phyloP scores from a whole-genome alignment of 2,329 filamentous ascomycete species.

The Dothiorella sarmentorum region DNA sequence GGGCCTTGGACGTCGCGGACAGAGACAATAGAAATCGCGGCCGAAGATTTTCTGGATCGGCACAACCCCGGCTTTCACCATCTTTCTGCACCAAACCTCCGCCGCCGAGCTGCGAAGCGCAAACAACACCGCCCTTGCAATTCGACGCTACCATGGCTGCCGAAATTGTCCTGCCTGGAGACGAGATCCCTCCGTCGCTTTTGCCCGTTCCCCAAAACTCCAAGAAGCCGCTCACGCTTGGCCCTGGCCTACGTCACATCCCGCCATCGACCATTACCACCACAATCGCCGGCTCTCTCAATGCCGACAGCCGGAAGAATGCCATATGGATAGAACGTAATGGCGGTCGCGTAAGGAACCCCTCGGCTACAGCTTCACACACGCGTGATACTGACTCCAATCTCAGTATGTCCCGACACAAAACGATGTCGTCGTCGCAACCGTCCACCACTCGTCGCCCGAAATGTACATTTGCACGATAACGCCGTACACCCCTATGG shows the following conservation, averaged over 20 bases:
- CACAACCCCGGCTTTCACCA: slow-evolving; percentile 1
- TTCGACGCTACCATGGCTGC: slow-evolving; percentile 49
- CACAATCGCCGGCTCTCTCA: slow-evolving; percentile 64
- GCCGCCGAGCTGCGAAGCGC: background rate
- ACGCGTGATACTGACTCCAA: background rate
- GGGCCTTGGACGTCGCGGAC: background rate
- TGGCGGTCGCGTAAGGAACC: slow-evolving; percentile 60
- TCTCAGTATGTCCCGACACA: slow-evolving; percentile 70
- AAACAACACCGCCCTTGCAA: background rate
- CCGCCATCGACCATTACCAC: slow-evolving; percentile 71
- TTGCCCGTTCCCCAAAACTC: slow-evolving; percentile 67
- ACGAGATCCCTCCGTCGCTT: slow-evolving; percentile 62
- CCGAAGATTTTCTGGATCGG: slow-evolving; percentile 13
- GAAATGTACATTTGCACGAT: slow-evolving; percentile 81
- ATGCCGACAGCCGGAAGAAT: slow-evolving; percentile 69
- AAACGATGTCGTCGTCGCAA: slow-evolving; percentile 87
- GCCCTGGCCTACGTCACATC: slow-evolving; percentile 78
- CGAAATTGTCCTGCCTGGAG: slow-evolving; percentile 76
- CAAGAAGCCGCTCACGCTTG: slow-evolving; percentile 68
- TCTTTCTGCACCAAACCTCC: slow-evolving; percentile 7
- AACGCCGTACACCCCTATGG: slow-evolving; percentile 59
- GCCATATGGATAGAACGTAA: slow-evolving; percentile 73
- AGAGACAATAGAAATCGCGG: background rate
- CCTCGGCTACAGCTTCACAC: slow-evolving; percentile 20
- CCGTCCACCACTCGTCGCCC: slow-evolving; percentile 68